Base-by-base conservation (phyloP, 495 filamentous ascomycete species). In the Neurospora sp. region DNA sequence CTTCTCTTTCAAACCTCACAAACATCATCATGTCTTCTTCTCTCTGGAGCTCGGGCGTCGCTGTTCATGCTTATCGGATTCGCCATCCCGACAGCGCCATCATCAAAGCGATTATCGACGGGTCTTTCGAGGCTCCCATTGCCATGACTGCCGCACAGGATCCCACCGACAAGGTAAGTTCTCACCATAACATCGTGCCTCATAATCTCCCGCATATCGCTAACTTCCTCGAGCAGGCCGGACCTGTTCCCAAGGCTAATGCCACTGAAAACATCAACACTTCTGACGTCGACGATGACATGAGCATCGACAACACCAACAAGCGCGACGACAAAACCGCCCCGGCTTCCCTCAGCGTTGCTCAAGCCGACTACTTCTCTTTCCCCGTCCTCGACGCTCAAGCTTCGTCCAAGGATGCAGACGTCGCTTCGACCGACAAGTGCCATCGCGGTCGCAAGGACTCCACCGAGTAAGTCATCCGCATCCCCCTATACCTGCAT, bases 291-390 rank as follows among this genome's bases (percentile, higher is more conserved):
- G 27, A 62, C 14, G 12, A 62, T 16, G 12, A 12, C 23, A 48
- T 59, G 11, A 27, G 23, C 11, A 62, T 62, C 1, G 54, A 31
- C 54, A 31, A 0, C 54, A 62, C 2, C 10, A 0, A 23, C 46
- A 20, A 23, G 10, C 9, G 4, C 5, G 0, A 3, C 10, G 46
- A 23, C 46, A 54, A 23, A 10, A 12, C 2, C 12, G 4, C 4
- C 3, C 3, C 18, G 20, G 0, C 54, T 5, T 18, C 6, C 3
- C 5, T 9, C 14, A 7, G 3, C 0, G 2, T 2, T 6, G 6
- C 27, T 16, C 12, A 16, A 9, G 4, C 12, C 14, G 6, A 0
- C 7, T 62, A 62, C 27, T 14, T 35, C 27, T 9, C 27, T 0
- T 62, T 4, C 3, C 7, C 54, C 4, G 23, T 14, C 54, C 5